Base-by-base conservation (phyloP, 352 stramenopile species). In the Globisporangium nagaii region DNA sequence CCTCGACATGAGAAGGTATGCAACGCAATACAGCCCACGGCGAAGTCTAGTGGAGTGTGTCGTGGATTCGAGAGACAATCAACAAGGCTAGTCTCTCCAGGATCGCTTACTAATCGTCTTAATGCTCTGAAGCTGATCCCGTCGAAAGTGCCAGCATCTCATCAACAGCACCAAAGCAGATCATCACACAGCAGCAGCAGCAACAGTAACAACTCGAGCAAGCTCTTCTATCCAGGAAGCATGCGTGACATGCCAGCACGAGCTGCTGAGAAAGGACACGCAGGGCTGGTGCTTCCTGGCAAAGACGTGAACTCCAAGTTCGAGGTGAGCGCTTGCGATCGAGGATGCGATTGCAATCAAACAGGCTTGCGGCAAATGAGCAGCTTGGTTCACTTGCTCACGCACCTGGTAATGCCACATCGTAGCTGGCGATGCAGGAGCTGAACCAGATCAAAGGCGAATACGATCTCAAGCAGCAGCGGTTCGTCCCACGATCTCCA, bases 261-360 rank as follows among this genome's bases (percentile, higher is more conserved):
- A 17, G 2, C 15, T n/a, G n/a, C n/a, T 6, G 43, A 57, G 17
- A 27, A 43, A n/a, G 7, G 22, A 53, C 34, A 4, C 10, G 15
- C 24, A 56, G 1, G 3, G 24, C 12, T 31, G n/a, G 30, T 7
- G 11, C 4, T 24, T 10, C 30, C 17, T 7, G 35, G 4, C 3
- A 47, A 37, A 13, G 69, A 75, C 30, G 71, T 83, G 32, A 73
- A 78, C 48, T 56, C 50, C 43, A 84, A 84, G 41, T 84, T 77
- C 30, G 62, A 76, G 68, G 73, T 79, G 41, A 42, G 17, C 12
- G 43, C n/a, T n/a, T n/a, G n/a, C n/a, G n/a, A n/a, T n/a, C n/a
- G n/a, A n/a, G n/a, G n/a, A n/a, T n/a, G n/a, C n/a, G n/a, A n/a
- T n/a, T n/a, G n/a, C n/a, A n/a, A n/a, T n/a, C n/a, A n/a, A n/a